phyloP scores from a whole-genome alignment of 768 basidiomycete species.

The Russula compacta region DNA sequence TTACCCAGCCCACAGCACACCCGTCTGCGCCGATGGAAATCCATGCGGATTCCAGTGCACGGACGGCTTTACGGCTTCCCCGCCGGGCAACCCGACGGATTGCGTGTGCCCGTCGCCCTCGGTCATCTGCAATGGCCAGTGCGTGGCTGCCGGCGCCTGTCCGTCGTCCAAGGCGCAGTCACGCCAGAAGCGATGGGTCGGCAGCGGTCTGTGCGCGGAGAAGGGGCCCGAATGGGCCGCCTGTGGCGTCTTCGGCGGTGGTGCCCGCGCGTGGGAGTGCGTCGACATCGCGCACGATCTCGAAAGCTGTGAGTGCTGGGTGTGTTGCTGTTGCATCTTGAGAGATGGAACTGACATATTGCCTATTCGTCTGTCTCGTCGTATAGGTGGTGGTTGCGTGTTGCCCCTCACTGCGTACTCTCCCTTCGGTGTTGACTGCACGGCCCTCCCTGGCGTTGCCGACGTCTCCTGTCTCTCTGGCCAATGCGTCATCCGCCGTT shows the following conservation, averaged over 20 bases:
- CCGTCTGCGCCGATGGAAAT: conserved; percentile 29
- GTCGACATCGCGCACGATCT: conserved; percentile 38
- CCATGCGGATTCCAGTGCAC: conserved; percentile 41
- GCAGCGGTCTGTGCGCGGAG: conserved; percentile 22
- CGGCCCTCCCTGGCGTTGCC: conserved; percentile 37
- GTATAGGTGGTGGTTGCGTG: conserved; percentile 41
- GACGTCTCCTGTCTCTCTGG: conserved; percentile 41
- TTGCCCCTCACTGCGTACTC: conserved; percentile 26
- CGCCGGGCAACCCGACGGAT: conserved; percentile 27
- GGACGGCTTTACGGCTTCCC: conserved; percentile 32
- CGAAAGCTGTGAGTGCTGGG: conserved; percentile 49
- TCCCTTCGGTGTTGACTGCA: conserved; percentile 42
- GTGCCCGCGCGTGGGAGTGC: conserved; percentile 38
- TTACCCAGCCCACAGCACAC: conserved; percentile 35
- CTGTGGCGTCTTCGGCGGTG: conserved; percentile 37
- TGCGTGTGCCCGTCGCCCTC: conserved; percentile 37
- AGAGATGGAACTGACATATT: too few species aligned
- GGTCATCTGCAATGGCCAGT: conserved; percentile 42
- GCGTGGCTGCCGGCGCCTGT: conserved; percentile 23
- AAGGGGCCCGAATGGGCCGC: conserved; percentile 28
- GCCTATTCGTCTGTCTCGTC: background rate
- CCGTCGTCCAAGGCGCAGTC: conserved; percentile 22
- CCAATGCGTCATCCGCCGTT: conserved; percentile 36
- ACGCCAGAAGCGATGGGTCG: conserved; percentile 25
- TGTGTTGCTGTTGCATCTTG: too few species aligned